A percentile compares a stretch with the other conserved stretches of the same genome.
Evolutionary conservation across 768 basidiomycete genomes (phyloP).

Genomic region (Zangia roseola): DNA sequence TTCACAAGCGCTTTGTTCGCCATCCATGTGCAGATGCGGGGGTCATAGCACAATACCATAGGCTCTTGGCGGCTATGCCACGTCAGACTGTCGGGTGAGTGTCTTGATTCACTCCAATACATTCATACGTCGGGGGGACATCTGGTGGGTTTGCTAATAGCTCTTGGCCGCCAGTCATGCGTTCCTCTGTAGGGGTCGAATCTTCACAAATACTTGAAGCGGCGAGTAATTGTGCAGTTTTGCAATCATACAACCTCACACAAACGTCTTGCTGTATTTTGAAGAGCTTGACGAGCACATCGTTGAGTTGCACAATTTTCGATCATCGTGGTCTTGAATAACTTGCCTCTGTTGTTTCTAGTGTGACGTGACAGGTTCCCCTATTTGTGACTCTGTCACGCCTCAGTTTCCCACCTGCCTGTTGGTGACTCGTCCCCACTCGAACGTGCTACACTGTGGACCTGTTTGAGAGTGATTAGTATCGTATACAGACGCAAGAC

Average conservation of each 20-base stretch:
- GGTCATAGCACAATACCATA: constrained; percentile 4
- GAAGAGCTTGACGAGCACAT: constrained; percentile 27
- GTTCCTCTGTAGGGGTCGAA: constrained; percentile 1
- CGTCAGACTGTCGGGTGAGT: constrained; percentile 26
- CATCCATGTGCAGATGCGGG: constrained; percentile 3
- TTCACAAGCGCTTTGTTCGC: constrained; percentile 14
- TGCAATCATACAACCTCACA: constrained; percentile 30
- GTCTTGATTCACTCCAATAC: constrained; percentile 31
- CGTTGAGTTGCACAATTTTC: constrained; percentile 25
- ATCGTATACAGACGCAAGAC: not conserved
- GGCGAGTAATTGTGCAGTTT: constrained; percentile 5
- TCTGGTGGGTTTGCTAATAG: constrained; percentile 5
- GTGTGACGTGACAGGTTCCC: constrained; percentile 29
- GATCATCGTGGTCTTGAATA: constrained; percentile 26
- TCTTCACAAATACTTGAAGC: constrained; percentile 8
- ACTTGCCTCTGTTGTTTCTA: constrained; percentile 28
- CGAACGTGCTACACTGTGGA: not conserved
- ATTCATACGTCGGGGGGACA: constrained; percentile 26
- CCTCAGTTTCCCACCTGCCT: constrained; percentile 6
- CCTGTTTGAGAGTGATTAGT: not conserved
- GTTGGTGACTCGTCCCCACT: not conserved
- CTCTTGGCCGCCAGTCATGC: not conserved
- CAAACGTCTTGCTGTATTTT: constrained; percentile 19
- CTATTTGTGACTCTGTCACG: constrained; percentile 30
- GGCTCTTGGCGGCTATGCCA: not conserved